These are phyloP conservation scores for Ceratonia siliqua DNA, from an alignment of 306 rosid genomes.

Conservation along the genomic window DNA sequence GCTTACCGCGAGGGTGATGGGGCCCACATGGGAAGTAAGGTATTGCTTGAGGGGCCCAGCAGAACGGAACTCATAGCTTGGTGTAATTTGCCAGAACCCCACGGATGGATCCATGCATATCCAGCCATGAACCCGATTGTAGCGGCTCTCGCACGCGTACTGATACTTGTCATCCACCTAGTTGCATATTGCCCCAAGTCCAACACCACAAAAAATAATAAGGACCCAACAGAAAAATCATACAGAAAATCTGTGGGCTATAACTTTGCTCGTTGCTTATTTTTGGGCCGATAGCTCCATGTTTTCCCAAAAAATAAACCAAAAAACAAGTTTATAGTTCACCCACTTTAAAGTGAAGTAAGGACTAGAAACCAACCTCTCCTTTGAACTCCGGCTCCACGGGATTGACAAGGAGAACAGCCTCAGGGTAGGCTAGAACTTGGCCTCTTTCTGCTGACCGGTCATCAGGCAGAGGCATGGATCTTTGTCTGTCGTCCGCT, in stretches of 20 bases:
- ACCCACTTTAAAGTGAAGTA: too few relatives aligned
- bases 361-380: conserved; percentile 65
- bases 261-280: not conserved
- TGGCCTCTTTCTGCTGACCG: conserved; percentile 55
- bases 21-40: conserved; percentile 79
- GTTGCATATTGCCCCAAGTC: not conserved
- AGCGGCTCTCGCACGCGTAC: conserved; percentile 59
- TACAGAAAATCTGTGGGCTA: not conserved
- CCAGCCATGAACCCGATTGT: conserved; percentile 82
- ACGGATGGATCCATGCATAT: conserved; percentile 43
- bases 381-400: conserved; percentile 71
- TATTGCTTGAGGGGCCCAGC: conserved; percentile 87
- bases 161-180: conserved; percentile 91
- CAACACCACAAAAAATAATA: not conserved
- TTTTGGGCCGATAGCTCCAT: too few relatives aligned
- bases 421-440: conserved; percentile 70
- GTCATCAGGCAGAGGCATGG: conserved; percentile 89
- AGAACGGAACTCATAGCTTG: conserved; percentile 67
- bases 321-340: too few relatives aligned
- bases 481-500: conserved; percentile 76
- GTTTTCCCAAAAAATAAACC: too few relatives aligned
- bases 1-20: conserved; percentile 66
- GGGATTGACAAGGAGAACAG: conserved; percentile 75
- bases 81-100: conserved; percentile 76
- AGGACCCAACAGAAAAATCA: not conserved